These are phyloP conservation scores for Mycena latifolia DNA, from an alignment of 768 basidiomycete species.

Conservation along the genomic window DNA sequence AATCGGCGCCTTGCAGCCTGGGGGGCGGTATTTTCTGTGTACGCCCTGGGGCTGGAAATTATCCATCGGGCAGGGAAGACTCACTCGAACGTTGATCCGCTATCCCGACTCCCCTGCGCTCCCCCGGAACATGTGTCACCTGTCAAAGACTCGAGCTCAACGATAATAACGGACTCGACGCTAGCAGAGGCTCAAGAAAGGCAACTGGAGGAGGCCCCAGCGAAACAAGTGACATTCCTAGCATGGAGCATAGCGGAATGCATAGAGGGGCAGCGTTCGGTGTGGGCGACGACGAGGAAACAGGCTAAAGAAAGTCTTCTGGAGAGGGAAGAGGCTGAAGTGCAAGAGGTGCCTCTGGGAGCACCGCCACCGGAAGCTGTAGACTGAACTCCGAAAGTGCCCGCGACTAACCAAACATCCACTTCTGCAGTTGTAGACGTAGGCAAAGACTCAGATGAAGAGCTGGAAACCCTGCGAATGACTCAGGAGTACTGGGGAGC, in stretches of 20 bases:
- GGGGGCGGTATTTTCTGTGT: conserved; percentile 41
- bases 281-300: background rate
- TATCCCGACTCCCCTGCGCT: background rate
- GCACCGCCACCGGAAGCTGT: background rate
- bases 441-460: background rate
- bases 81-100: conserved; percentile 22
- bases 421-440: background rate
- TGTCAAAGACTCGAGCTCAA: no score
- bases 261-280: background rate
- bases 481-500: background rate
- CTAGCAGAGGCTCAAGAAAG: conserved; percentile 3
- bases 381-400: no score
- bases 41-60: conserved; percentile 5
- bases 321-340: no score
- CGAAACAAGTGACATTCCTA: background rate
- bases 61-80: conserved; percentile 10
- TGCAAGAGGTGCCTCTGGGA: background rate
- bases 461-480: background rate
- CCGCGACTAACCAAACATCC: no score
- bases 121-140: background rate
- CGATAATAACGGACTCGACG: background rate
- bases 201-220: background rate
- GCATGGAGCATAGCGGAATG: background rate
- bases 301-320: no score
- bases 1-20: conserved; percentile 36